Evolutionary conservation across 1,139 yeast species (phyloP).

Genomic region (Spencermartinsiella ligniputridi): DNA sequence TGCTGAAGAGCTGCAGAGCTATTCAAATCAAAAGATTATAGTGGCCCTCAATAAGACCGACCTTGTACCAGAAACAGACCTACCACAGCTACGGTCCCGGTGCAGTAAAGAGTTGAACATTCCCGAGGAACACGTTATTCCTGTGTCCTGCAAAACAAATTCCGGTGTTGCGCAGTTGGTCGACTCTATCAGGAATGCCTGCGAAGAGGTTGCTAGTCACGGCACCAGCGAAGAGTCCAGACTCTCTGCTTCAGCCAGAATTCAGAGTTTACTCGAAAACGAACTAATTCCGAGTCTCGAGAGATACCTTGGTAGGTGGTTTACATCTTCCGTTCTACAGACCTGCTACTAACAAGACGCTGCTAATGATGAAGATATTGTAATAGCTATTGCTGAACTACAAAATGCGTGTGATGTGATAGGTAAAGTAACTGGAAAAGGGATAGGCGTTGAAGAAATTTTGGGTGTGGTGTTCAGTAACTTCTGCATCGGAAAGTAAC

Average conservation of each 20-base stretch:
- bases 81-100: neutral
- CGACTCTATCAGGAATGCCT: constrained; percentile 37
- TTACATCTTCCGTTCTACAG: neutral
- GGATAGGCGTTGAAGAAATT: constrained; percentile 86
- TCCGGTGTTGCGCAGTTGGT: constrained; percentile 52
- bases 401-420: constrained; percentile 77
- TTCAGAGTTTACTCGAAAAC: constrained; percentile 62
- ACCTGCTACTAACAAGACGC: neutral
- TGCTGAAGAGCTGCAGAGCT: constrained; percentile 27
- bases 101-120: constrained; percentile 26
- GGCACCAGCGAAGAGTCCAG: constrained; percentile 17
- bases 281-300: constrained; percentile 74
- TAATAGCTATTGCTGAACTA: constrained; percentile 75
- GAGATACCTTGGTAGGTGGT: constrained; percentile 34
- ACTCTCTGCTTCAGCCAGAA: constrained; percentile 65
- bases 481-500: constrained; percentile 87
- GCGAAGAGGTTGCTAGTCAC: constrained; percentile 39
- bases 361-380: constrained; percentile 61
- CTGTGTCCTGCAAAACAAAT: constrained; percentile 61
- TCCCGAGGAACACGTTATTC: constrained; percentile 34
- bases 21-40: constrained; percentile 18
- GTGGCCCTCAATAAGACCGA: constrained; percentile 35
- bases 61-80: constrained; percentile 10
- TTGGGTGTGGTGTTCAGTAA: constrained; percentile 86
- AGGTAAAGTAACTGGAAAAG: constrained; percentile 86